A percentile compares a stretch with the other conserved stretches of the same genome.
phyloP scores from a whole-genome alignment of 768 basidiomycete genomes.

The Omphalotus guepiniiformis region DNA sequence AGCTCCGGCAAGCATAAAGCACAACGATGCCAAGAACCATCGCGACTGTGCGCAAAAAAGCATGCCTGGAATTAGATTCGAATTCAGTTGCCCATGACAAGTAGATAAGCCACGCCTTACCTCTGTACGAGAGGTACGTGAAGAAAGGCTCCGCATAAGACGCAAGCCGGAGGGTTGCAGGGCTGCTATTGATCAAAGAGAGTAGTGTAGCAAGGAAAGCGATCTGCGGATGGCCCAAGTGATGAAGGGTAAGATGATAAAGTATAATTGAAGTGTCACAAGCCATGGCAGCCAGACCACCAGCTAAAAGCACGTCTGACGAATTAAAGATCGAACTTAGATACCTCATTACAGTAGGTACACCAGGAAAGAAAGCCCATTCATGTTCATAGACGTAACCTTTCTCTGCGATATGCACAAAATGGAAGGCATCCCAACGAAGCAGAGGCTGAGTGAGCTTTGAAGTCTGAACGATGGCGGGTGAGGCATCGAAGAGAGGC shows the following conservation, averaged over 20 bases:
- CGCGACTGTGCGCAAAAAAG: constrained; percentile 42
- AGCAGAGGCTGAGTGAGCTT: constrained; percentile 32
- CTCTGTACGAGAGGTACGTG: constrained; percentile 74
- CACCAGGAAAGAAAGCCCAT: constrained; percentile 83
- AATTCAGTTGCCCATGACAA: not conserved
- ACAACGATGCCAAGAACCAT: constrained; percentile 54
- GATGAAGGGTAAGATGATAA: constrained; percentile 54
- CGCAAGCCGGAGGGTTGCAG: constrained; percentile 63
- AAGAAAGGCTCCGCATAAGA: constrained; percentile 87
- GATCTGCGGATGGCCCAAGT: constrained; percentile 50
- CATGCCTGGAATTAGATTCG: constrained; percentile 43
- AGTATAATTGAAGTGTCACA: constrained; percentile 43
- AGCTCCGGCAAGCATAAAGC: constrained; percentile 56
- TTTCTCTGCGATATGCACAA: constrained; percentile 57
- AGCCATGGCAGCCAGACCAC: constrained; percentile 33
- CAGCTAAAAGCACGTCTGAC: constrained; percentile 30
- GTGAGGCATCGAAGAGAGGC: constrained; percentile 16
- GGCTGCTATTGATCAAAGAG: constrained; percentile 79
- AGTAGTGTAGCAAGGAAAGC: constrained; percentile 61
- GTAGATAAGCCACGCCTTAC: constrained; percentile 29
- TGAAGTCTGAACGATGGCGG: constrained; percentile 3
- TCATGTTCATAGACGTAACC: constrained; percentile 69
- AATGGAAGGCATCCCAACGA: constrained; percentile 91
- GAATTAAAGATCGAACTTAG: constrained; percentile 21
- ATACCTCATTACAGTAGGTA: constrained; percentile 49